Base-by-base conservation (phyloP, 257 asterid species). In the Solanum clarkiae region DNA sequence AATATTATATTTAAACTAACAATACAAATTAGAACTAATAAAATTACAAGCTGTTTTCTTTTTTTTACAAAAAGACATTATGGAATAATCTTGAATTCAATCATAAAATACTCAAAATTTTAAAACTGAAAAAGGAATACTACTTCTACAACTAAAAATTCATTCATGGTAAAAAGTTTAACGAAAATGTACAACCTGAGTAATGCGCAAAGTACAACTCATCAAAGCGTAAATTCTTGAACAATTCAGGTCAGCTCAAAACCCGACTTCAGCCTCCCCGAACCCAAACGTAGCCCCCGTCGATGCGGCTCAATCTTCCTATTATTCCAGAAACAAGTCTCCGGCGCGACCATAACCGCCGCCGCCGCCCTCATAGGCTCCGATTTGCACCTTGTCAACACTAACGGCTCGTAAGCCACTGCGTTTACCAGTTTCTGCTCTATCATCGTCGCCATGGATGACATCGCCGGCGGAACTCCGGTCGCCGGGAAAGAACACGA, bases 311-410 rank as follows among this genome's bases (percentile, higher is more conserved):
- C 97, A 87, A 92, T 85, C 90, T 94, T 90, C 90, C 89, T 84
- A 29, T 94, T 93, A 84, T 93, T 95, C 98, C 99, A 94, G 86
- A 87, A 91, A 82, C 97, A 93, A 17, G 93, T 84, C 82, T 94
- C 98, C 51, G 97, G 95, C 91, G 90, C 63, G 15, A 94, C 91
- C 88, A 92, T 94, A 86, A 93, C 95, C 84, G 98, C 95, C 79
- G 29, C 14, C 1, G 62, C 15, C 40, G 42, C 80, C 12, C 97
- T 91, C 99, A 96, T 93, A 65, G 99, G 99, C 94, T 96, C 99
- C 40, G 99, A 96, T 91, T 94, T 96, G 84, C 99, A 96, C 88
- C 99, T 87, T 0, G 98, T 93, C 89, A 94, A 89, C 88, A 85
- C 99, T 15, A 93, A 91, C 86, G 98, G 98, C 93, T 95, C 99